Evolutionary conservation across 1,139 yeast genomes (phyloP), one percentile per base, ranked within the genome.

Genomic region (Diutina pseudorugosa): DNA sequence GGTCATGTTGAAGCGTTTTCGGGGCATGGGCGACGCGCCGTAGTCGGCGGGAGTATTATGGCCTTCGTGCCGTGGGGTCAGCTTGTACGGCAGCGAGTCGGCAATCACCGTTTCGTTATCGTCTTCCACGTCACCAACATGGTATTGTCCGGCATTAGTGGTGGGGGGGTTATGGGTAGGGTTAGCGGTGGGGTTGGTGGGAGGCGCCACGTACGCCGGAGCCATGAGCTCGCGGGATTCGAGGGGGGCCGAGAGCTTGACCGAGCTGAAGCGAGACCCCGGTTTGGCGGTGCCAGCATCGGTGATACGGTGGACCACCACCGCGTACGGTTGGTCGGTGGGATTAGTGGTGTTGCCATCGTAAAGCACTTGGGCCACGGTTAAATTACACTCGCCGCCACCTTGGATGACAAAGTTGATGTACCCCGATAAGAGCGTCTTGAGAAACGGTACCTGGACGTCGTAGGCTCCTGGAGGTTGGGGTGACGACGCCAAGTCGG

Each of bases 371-470:
- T 45, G 49, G 6, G 18, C 36, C 49, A 45, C 49, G n/a, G 49
- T 45, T n/a, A 45, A 45, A 11, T 45, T 27, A 11, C 49, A 45
- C 18, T 27, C 49, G n/a, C 40, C 40, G n/a, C 49, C 49, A n/a
- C 40, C 49, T 9, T 45, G 21, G 25, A 45, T 27, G 23, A 45
- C 20, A 14, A 45, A 45, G 27, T 45, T 45, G 41, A 45, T 9
- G 27, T 45, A 45, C n/a, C 49, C 49, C 4, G 40, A 21, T 14
- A 45, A 16, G 18, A 45, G 40, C 11, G 36, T n/a, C 40, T 27
- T 25, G n/a, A 45, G 49, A 45, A 45, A 45, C 21, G 49, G 40
- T 4, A 45, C 40, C 41, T 45, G 49, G 23, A 45, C 49, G 7
- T 45, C 49, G 30, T 45, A 45, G n/a, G 40, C 49, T 4, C 42